Evolutionary conservation across 495 filamentous ascomycete genomes (phyloP).

Genomic region (Parathielavia appendiculata): DNA sequence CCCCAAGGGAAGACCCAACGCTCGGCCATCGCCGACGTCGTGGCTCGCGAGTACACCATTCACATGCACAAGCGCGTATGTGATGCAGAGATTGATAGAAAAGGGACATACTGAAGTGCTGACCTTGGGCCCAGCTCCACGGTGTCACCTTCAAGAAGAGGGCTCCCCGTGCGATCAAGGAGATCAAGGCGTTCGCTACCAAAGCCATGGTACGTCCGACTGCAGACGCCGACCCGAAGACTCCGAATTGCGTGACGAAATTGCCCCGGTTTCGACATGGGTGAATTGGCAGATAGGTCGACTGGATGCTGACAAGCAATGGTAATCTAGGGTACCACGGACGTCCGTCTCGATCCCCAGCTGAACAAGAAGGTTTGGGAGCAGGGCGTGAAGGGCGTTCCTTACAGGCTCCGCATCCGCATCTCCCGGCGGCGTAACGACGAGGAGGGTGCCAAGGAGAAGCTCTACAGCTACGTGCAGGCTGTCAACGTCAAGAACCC

Average conservation of each 20-base stretch:
- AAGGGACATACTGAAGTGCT: conserved; percentile 5
- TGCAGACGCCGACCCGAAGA: conserved; percentile 13
- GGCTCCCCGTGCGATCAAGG: conserved; percentile 96
- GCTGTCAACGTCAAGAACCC: conserved; percentile 98
- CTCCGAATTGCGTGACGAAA: conserved; percentile 3
- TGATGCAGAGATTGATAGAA: conserved; percentile 26
- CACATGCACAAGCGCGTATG: conserved; percentile 99
- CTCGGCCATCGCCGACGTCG: conserved; percentile 96
- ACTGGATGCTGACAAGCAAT: conserved; percentile 26
- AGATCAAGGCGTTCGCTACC: conserved; percentile 88
- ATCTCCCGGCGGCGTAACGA: conserved; percentile 99
- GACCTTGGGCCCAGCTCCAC: conserved; percentile 62
- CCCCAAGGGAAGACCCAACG: conserved; percentile 65
- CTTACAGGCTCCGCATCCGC: conserved; percentile 91
- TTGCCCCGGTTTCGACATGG: not conserved
- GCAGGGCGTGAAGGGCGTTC: conserved; percentile 94
- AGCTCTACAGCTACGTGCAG: conserved; percentile 98
- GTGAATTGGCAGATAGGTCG: not conserved
- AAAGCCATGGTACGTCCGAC: conserved; percentile 82
- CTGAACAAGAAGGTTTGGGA: conserved; percentile 99
- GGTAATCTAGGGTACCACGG: conserved; percentile 73
- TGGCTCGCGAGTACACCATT: conserved; percentile 99
- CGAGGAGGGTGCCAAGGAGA: conserved; percentile 97
- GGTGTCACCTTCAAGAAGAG: conserved; percentile 99
- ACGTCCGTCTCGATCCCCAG: conserved; percentile 96